Conservation (phyloP, 805 yeast species). For the Candida ascalaphidarum region DNA sequence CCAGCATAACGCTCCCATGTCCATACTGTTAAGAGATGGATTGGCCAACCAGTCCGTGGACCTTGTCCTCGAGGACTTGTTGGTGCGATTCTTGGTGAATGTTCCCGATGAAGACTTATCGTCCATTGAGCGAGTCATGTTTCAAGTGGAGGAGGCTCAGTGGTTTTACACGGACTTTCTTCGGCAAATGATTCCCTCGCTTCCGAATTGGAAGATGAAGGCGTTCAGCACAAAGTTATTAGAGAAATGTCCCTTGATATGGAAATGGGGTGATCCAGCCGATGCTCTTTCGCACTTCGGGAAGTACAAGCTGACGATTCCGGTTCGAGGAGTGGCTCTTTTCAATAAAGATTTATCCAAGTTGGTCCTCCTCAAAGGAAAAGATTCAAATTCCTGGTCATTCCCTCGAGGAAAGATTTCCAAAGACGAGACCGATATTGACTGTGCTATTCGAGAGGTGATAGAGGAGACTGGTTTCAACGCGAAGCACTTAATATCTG, state of each 20-base stretch:
- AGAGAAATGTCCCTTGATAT: conserved; percentile 63
- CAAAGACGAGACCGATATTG: conserved; percentile 80
- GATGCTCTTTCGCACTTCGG: conserved; percentile 75
- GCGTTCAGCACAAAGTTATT: conserved; percentile 61
- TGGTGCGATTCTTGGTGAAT: conserved; percentile 85
- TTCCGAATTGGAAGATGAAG: conserved; percentile 75
- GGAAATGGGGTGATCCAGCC: conserved; percentile 81
- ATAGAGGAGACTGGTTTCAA: conserved; percentile 93
- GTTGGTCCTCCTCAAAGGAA: conserved; percentile 74
- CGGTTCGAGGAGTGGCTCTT: conserved; percentile 93
- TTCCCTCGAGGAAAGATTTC: conserved; percentile 97
- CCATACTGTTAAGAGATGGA: conserved; percentile 46
- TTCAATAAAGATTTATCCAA: conserved; percentile 64
- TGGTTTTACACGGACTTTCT: conserved; percentile 93
- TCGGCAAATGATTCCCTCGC: conserved; percentile 58
- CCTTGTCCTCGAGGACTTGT: conserved; percentile 72
- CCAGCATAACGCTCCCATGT: conserved; percentile 33
- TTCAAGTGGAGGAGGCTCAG: conserved; percentile 96
- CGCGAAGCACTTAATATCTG: conserved; percentile 56
- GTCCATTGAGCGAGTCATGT: conserved; percentile 70
- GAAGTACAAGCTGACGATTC: conserved; percentile 79
- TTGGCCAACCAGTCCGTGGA: conserved; percentile 62
- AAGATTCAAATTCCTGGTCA: conserved; percentile 77
- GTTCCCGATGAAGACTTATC: conserved; percentile 88
- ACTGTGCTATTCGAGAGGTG: conserved; percentile 88